Evolutionary conservation across 169 alveolate genomes (phyloP).

Genomic region (Cryptosporidium meleagridis): DNA sequence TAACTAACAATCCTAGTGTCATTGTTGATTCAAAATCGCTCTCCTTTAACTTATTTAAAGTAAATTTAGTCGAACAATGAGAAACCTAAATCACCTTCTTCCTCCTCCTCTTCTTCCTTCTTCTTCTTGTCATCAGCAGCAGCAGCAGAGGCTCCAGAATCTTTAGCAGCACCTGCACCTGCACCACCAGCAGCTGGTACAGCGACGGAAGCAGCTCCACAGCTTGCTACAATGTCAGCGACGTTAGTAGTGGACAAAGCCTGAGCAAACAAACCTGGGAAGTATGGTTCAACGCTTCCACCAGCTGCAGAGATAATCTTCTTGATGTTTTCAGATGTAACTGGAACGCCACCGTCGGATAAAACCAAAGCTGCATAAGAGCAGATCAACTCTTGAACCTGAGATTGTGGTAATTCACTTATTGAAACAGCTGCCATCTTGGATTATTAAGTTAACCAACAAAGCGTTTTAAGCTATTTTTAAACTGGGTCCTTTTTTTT

Average conservation of each 20-base stretch:
- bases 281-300: conserved; percentile 62
- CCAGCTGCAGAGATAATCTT: conserved; percentile 70
- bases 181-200: conserved; percentile 55
- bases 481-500: background rate
- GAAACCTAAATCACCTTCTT: conserved; percentile 75
- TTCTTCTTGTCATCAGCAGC: conserved; percentile 31
- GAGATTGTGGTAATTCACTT: conserved; percentile 35
- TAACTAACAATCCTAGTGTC: conserved; percentile 22
- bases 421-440: conserved; percentile 75
- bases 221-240: conserved; percentile 45
- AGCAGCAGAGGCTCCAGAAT: conserved; percentile 30
- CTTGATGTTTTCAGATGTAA: conserved; percentile 66
- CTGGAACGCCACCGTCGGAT: conserved; percentile 62
- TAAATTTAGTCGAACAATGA: conserved; percentile 64
- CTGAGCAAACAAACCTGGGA: conserved; percentile 73
- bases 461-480: conserved; percentile 76
- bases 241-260: conserved; percentile 52
- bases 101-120: conserved; percentile 66
- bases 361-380: conserved; percentile 70
- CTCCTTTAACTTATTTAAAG: background rate
- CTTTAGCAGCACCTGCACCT: conserved; percentile 23
- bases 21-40: conserved; percentile 3
- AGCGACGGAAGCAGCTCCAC: conserved; percentile 69
- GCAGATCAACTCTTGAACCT: conserved; percentile 66
- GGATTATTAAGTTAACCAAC: conserved; percentile 73